These are phyloP conservation scores for Arthromyces matolae DNA, from an alignment of 768 basidiomycete species.

Conservation along the genomic window DNA sequence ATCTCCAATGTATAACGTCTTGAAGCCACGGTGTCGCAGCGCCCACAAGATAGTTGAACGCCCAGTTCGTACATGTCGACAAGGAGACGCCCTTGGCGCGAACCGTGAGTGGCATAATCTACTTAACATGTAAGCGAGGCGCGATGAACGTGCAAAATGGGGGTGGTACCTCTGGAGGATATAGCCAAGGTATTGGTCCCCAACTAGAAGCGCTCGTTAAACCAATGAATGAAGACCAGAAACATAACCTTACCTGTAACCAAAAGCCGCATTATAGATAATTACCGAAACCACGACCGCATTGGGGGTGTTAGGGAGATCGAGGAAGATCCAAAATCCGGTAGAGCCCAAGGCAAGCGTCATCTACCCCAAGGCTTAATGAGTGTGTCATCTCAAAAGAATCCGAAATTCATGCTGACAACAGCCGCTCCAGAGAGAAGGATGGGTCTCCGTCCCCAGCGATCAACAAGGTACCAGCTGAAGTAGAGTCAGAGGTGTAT, in stretches of 20 bases:
- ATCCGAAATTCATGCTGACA: constrained; percentile 35
- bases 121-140: constrained; percentile 6
- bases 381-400: background rate
- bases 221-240: background rate
- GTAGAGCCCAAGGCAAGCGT: constrained; percentile 71
- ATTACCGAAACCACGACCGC: constrained; percentile 90
- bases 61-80: constrained; percentile 89
- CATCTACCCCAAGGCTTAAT: constrained; percentile 52
- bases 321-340: constrained; percentile 92
- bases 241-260: constrained; percentile 54
- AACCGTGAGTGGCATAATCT: constrained; percentile 87
- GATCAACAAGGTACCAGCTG: constrained; percentile 93
- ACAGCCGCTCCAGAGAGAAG: constrained; percentile 81
- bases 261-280: constrained; percentile 90
- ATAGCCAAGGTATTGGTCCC: constrained; percentile 87
- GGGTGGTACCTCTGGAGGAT: constrained; percentile 68
- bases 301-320: constrained; percentile 77
- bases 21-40: constrained; percentile 84
- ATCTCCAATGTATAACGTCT: constrained; percentile 84
- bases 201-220: constrained; percentile 42
- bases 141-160: background rate
- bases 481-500: constrained; percentile 3
- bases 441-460: constrained; percentile 85
- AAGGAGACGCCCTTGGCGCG: constrained; percentile 93
- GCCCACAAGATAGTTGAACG: constrained; percentile 86